Evolutionary conservation across 805 yeast species (phyloP).

Genomic region (Debaryomyces hansenii): DNA sequence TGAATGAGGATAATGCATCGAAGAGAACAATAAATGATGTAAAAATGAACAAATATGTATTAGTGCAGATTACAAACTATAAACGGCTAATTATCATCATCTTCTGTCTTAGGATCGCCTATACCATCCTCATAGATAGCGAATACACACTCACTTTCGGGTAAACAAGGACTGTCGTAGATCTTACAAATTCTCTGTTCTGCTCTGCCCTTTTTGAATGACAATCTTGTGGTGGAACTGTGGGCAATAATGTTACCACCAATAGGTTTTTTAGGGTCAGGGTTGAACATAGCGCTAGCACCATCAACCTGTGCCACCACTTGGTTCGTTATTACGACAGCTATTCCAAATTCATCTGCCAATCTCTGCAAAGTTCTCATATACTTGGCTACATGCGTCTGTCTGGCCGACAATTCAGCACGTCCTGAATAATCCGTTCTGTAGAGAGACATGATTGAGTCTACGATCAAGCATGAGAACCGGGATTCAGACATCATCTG

Average conservation of each 20-base stretch:
- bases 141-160: constrained; percentile 92
- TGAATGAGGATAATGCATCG: too few species aligned
- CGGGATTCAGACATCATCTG: constrained; percentile 95
- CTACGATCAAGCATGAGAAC: constrained; percentile 88
- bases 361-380: constrained; percentile 88
- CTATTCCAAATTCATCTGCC: constrained; percentile 97
- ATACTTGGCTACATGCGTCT: constrained; percentile 88
- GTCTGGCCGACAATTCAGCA: constrained; percentile 94
- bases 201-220: constrained; percentile 86
- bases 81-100: constrained; percentile 27
- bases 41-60: too few species aligned
- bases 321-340: constrained; percentile 89
- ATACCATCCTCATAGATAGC: constrained; percentile 97
- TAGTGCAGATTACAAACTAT: too few species aligned
- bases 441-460: constrained; percentile 94
- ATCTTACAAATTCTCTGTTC: constrained; percentile 93
- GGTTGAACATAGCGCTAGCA: constrained; percentile 77
- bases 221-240: constrained; percentile 89
- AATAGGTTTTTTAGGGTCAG: constrained; percentile 97
- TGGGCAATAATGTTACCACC: constrained; percentile 99
- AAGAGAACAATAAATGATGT: too few species aligned
- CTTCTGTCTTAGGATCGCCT: constrained; percentile 91
- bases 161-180: constrained; percentile 94
- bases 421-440: constrained; percentile 94
- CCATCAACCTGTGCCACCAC: constrained; percentile 98